Conservation (phyloP, 148 eudicot species). For the Fagopyrum homotropicum region DNA sequence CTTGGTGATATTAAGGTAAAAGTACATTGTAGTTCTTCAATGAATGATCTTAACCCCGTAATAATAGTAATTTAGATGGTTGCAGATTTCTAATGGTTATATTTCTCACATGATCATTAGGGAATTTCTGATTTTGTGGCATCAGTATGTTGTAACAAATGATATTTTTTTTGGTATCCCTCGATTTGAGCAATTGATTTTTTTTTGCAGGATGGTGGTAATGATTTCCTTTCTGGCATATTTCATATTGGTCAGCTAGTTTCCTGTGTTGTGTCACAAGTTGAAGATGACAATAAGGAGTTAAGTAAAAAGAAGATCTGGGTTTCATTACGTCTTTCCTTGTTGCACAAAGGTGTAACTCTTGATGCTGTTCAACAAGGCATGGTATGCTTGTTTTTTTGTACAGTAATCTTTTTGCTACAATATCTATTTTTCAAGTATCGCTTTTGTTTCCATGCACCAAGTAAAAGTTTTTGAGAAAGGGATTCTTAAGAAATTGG, state of each 20-base stretch:
- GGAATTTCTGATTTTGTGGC: background rate
- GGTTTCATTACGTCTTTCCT: constrained; percentile 82
- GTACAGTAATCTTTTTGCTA: background rate
- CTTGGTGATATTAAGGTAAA: constrained; percentile 37
- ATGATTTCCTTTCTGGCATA: constrained; percentile 47
- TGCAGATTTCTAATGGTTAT: background rate
- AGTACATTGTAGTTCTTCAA: constrained; percentile 1
- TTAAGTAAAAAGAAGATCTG: constrained; percentile 68
- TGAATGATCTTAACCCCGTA: background rate
- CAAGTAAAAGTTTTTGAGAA: background rate
- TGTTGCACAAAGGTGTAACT: constrained; percentile 68
- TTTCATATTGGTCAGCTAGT: constrained; percentile 81
- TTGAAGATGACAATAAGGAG: constrained; percentile 86
- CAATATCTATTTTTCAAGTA: background rate
- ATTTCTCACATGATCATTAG: background rate
- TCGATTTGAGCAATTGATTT: background rate
- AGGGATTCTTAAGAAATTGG: background rate
- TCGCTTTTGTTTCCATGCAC: background rate
- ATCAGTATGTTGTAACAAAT: background rate
- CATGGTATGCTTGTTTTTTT: constrained; percentile 51
- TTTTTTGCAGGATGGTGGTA: constrained; percentile 38
- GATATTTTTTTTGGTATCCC: constrained; percentile 5
- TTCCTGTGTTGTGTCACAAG: constrained; percentile 65
- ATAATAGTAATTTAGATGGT: background rate
- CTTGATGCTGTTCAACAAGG: constrained; percentile 90